Base-by-base conservation (phyloP, 2,329 filamentous ascomycete species). In the Sarocladiaceae sp. region DNA sequence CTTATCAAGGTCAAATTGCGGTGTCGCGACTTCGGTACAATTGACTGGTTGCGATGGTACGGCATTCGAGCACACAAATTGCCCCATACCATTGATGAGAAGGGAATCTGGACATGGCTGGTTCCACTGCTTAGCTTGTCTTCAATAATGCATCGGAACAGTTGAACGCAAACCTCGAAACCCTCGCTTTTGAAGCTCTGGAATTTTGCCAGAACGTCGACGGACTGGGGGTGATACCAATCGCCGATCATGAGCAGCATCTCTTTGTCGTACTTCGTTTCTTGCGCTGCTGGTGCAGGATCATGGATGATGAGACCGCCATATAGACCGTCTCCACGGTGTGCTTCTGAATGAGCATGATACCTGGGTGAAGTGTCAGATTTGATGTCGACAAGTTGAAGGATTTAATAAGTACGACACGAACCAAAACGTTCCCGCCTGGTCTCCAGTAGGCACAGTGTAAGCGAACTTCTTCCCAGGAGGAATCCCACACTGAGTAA, bases 401-500 rank as follows among this genome's bases (percentile, higher is more conserved):
- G 49, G 11, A 31, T 44, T 22, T 69, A 61, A 56, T 79, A 76
- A 2, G 74, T 78, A 60, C 82, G 79, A 54, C 33, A 80, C 37
- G 15, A 66, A 83, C 80, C 80, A 84, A 60, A 79, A 83, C 7
- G 79, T 80, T 15, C 80, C 81, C 1, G 75, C 67, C 65, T 82
- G 78, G 35, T 76, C 53, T 7, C 76, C 78, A 37, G 82, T 71
- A 37, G 81, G 77, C 71, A 81, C 85, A 55, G 80, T 65, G 55
- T 79, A 80, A 2, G 67, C 76, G 39, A 82, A 71, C 0, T 69
- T 76, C 29, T 54, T 63, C 0, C 80, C 82, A 0, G 83, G 75
- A 2, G 77, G 72, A 17, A 87, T 80, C 1, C 72, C 71, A 57
- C 81, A 84, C 59, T 86, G 85, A 1, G 76, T 81, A 8, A 87